phyloP scores from a whole-genome alignment of 805 yeast genomes.

The Candida broadrunensis region DNA sequence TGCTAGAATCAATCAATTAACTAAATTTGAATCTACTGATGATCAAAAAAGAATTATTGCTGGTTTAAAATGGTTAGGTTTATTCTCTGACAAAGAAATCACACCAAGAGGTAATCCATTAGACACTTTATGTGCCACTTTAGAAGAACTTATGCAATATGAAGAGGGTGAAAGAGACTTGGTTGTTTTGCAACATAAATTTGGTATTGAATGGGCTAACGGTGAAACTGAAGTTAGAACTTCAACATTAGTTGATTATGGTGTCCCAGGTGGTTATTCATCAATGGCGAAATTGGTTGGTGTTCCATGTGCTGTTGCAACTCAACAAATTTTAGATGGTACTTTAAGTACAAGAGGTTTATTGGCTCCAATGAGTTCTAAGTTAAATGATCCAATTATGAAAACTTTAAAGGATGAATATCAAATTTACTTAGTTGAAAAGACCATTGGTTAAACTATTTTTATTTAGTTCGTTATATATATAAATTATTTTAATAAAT shows the following conservation, averaged over 20 bases:
- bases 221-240: slow-evolving; percentile 91
- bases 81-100: slow-evolving; percentile 72
- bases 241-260: slow-evolving; percentile 91
- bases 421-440: slow-evolving; percentile 84
- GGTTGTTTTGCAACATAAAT: slow-evolving; percentile 95
- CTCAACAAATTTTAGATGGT: slow-evolving; percentile 81
- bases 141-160: slow-evolving; percentile 94
- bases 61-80: slow-evolving; percentile 93
- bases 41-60: slow-evolving; percentile 83
- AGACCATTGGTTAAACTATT: slow-evolving; percentile 48
- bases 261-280: slow-evolving; percentile 83
- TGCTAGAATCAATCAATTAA: slow-evolving; percentile 70
- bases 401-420: slow-evolving; percentile 87
- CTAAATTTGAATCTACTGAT: slow-evolving; percentile 74
- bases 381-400: slow-evolving; percentile 87
- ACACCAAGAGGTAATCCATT: slow-evolving; percentile 92
- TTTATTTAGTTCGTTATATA: background rate
- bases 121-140: slow-evolving; percentile 94
- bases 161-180: slow-evolving; percentile 94
- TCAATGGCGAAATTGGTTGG: slow-evolving; percentile 99
- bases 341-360: slow-evolving; percentile 72
- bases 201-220: slow-evolving; percentile 95
- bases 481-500: background rate
- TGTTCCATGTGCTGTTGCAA: slow-evolving; percentile 97
- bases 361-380: slow-evolving; percentile 89